phyloP scores from a whole-genome alignment of 805 yeast species.

The Spencermartinsiella europaea region DNA sequence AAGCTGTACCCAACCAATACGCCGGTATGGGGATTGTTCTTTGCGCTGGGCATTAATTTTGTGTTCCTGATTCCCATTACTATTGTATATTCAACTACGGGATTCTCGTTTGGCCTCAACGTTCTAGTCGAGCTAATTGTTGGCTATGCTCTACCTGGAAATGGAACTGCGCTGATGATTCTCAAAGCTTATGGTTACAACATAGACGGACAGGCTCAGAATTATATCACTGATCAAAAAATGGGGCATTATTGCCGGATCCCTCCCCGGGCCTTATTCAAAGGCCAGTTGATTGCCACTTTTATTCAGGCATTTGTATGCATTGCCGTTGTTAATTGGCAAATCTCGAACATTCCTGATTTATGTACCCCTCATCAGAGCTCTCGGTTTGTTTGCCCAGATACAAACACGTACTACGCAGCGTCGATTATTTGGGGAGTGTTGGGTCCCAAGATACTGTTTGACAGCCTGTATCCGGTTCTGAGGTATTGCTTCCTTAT shows the following conservation, averaged over 20 bases:
- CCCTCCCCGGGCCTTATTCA: slow-evolving; percentile 54
- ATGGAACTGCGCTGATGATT: slow-evolving; percentile 56
- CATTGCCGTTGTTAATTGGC: slow-evolving; percentile 22
- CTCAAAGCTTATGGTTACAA: slow-evolving; percentile 57
- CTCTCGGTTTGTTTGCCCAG: slow-evolving; percentile 38
- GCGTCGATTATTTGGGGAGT: slow-evolving; percentile 54
- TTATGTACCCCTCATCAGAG: slow-evolving; percentile 27
- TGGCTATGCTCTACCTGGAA: slow-evolving; percentile 61
- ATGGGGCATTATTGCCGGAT: slow-evolving; percentile 55
- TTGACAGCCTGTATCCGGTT: slow-evolving; percentile 52
- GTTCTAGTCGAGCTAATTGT: slow-evolving; percentile 60
- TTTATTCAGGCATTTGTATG: slow-evolving; percentile 18
- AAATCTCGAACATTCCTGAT: slow-evolving; percentile 28
- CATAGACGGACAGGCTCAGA: slow-evolving; percentile 56
- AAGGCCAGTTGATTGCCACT: slow-evolving; percentile 36
- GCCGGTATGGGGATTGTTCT: slow-evolving; percentile 54
- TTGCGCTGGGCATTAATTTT: slow-evolving; percentile 49
- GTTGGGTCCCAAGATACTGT: slow-evolving; percentile 51
- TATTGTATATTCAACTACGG: slow-evolving; percentile 56
- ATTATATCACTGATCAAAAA: slow-evolving; percentile 53
- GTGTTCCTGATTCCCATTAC: slow-evolving; percentile 61
- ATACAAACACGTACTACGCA: slow-evolving; percentile 39
- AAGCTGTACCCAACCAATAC: slow-evolving; percentile 41
- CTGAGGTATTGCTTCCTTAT: slow-evolving; percentile 29
- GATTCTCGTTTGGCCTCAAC: slow-evolving; percentile 52